Conservation (phyloP, 345 rosid species). For the Gossypium australe region DNA sequence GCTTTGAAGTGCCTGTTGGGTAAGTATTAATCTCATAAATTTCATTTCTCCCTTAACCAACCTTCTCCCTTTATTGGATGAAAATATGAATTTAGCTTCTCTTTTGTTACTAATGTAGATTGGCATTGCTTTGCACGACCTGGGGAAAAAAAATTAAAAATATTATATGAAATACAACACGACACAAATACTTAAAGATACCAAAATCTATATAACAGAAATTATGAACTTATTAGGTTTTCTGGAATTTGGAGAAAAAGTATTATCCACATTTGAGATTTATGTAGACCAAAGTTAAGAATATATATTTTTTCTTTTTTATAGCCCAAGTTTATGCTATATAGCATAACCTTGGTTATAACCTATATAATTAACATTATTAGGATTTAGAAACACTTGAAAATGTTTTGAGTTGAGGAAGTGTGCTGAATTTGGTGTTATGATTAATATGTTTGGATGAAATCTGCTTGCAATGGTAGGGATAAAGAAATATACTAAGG, state of each 20-base stretch:
- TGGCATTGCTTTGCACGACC: background rate
- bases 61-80: background rate
- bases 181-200: too few species aligned
- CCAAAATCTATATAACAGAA: background rate
- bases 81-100: background rate
- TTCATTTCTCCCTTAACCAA: background rate
- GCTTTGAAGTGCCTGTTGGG: slow-evolving; percentile 87
- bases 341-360: too few species aligned
- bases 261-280: background rate
- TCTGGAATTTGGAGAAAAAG: background rate
- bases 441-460: too few species aligned
- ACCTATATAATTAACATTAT: too few species aligned
- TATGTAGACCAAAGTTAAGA: background rate
- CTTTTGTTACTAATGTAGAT: background rate
- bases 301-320: background rate
- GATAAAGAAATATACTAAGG: too few species aligned
- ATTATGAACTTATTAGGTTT: background rate
- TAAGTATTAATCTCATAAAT: slow-evolving; percentile 17
- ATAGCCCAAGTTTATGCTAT: too few species aligned
- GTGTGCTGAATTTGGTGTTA: too few species aligned
- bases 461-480: too few species aligned
- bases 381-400: too few species aligned
- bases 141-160: background rate
- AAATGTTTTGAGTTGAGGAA: too few species aligned
- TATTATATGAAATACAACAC: background rate